phyloP scores from a whole-genome alignment of 805 yeast species.

The Hyphopichia homilentoma region DNA sequence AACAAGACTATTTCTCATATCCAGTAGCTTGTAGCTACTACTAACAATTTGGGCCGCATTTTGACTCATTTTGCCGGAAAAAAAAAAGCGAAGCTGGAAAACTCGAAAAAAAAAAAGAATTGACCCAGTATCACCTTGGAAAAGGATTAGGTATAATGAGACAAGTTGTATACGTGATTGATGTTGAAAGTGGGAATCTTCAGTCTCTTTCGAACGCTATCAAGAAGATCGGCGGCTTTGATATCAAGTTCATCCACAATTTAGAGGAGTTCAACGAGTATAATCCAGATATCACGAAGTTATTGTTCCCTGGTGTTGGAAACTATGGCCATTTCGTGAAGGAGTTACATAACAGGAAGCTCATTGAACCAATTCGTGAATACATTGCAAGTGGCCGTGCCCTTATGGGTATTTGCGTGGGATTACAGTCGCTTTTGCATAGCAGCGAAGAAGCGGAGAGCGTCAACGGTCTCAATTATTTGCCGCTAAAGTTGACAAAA shows the following conservation, averaged over 20 bases:
- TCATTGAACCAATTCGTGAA: slow-evolving; percentile 59
- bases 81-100: too few relatives aligned
- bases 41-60: too few relatives aligned
- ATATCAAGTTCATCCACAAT: slow-evolving; percentile 56
- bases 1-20: too few relatives aligned
- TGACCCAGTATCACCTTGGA: too few relatives aligned
- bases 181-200: slow-evolving; percentile 90
- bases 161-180: slow-evolving; percentile 63
- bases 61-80: too few relatives aligned
- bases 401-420: slow-evolving; percentile 97
- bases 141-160: too few relatives aligned
- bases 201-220: slow-evolving; percentile 88
- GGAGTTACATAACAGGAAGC: slow-evolving; percentile 56
- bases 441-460: slow-evolving; percentile 71
- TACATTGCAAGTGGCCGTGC: slow-evolving; percentile 79
- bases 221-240: slow-evolving; percentile 63
- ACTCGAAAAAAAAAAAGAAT: too few relatives aligned
- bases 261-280: slow-evolving; percentile 48
- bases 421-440: slow-evolving; percentile 78
- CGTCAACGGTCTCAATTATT: slow-evolving; percentile 48
- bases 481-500: slow-evolving; percentile 45
- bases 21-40: too few relatives aligned
- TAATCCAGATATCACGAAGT: slow-evolving; percentile 44
- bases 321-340: slow-evolving; percentile 92
- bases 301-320: slow-evolving; percentile 96